These are phyloP conservation scores for Pyricularia pennisetigena DNA, from an alignment of 2,329 filamentous ascomycete genomes.

Conservation along the genomic window DNA sequence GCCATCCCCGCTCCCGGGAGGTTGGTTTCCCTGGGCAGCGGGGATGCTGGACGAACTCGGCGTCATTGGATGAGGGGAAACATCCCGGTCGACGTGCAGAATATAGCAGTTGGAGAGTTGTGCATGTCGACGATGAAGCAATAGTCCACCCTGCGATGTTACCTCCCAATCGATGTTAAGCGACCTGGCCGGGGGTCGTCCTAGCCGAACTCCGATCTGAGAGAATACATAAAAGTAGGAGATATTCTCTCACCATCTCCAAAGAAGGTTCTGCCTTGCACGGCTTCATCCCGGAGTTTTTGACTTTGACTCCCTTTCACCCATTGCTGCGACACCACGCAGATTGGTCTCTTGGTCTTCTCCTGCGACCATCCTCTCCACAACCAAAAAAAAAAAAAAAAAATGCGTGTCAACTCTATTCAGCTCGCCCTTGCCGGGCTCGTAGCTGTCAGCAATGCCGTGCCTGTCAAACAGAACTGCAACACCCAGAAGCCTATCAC, in stretches of 20 bases:
- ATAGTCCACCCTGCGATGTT: background rate
- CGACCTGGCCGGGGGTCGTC: background rate
- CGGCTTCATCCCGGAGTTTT: background rate
- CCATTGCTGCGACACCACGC: background rate
- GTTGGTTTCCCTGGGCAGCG: background rate
- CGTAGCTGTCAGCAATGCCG: background rate
- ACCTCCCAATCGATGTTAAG: background rate
- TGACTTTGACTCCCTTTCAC: background rate
- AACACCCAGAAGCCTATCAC: slow-evolving; percentile 20
- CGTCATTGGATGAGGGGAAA: background rate
- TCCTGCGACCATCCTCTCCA: background rate
- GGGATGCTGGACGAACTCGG: background rate
- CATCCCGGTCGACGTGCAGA: background rate
- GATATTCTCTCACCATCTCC: background rate
- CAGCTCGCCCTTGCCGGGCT: slow-evolving; percentile 3
- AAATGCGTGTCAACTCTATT: background rate
- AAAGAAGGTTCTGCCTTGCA: background rate
- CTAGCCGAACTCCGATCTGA: background rate
- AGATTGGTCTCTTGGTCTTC: background rate
- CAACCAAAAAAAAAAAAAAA: too few species aligned
- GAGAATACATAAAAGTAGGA: background rate
- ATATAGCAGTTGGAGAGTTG: background rate
- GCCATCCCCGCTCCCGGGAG: background rate
- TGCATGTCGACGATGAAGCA: background rate
- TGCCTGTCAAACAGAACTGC: background rate